These are phyloP conservation scores for Calcarisporium arbuscula DNA, from an alignment of 2,329 filamentous ascomycete genomes.

Conservation along the genomic window DNA sequence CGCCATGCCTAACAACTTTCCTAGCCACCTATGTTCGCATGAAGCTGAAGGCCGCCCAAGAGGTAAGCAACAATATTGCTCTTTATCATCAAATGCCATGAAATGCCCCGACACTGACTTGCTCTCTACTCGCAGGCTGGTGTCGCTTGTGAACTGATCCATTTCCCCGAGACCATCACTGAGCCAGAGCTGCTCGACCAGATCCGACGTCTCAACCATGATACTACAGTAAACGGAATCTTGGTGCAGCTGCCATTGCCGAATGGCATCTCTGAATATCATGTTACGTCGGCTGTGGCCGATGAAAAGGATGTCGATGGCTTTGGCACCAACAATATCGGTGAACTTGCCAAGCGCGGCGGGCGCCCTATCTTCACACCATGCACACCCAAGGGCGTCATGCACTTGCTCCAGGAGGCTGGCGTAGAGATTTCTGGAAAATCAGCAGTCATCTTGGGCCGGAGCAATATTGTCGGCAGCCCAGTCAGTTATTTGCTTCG, in stretches of 20 bases:
- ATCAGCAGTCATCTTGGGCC: slow-evolving; percentile 86
- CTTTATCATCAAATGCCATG: background rate
- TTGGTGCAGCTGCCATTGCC: slow-evolving; percentile 91
- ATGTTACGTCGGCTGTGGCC: slow-evolving; percentile 81
- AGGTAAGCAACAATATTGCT: slow-evolving; percentile 46
- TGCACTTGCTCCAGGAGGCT: slow-evolving; percentile 80
- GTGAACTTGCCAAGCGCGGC: slow-evolving; percentile 92
- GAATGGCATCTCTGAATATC: slow-evolving; percentile 82
- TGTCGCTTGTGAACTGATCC: slow-evolving; percentile 80
- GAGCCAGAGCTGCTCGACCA: slow-evolving; percentile 82
- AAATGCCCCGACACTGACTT: slow-evolving; percentile 1
- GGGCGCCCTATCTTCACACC: slow-evolving; percentile 84
- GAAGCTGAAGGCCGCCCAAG: slow-evolving; percentile 95
- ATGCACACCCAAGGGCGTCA: slow-evolving; percentile 95
- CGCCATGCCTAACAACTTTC: slow-evolving; percentile 21
- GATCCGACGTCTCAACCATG: slow-evolving; percentile 78
- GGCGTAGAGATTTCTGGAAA: slow-evolving; percentile 83
- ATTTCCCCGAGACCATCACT: slow-evolving; percentile 73
- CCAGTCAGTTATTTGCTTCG: slow-evolving; percentile 93
- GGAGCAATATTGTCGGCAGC: slow-evolving; percentile 96
- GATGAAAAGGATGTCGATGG: slow-evolving; percentile 98
- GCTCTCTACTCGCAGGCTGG: slow-evolving; percentile 56
- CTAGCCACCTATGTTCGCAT: slow-evolving; percentile 96
- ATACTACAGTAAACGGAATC: slow-evolving; percentile 80
- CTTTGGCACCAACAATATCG: slow-evolving; percentile 90